Conservation (phyloP, 371 early-diverging fungal genomes). For the Mortierella sp. region DNA sequence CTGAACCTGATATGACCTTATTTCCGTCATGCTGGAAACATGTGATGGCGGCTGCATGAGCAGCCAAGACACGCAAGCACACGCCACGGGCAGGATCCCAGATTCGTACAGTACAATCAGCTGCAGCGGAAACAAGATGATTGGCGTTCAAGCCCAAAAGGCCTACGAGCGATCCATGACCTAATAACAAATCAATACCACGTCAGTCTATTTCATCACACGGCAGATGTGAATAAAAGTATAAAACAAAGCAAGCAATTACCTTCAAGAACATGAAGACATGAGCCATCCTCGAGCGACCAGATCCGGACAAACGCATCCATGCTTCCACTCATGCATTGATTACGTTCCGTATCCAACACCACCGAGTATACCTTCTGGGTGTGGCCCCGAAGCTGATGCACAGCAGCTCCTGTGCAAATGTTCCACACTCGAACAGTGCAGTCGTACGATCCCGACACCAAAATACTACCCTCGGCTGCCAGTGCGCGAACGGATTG, state of each 20-base stretch:
- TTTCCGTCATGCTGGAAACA: slow-evolving; percentile 94
- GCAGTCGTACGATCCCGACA: slow-evolving; percentile 97
- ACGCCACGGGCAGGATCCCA: slow-evolving; percentile 89
- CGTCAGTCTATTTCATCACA: background rate
- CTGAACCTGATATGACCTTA: slow-evolving; percentile 94
- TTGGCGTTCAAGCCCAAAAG: slow-evolving; percentile 86
- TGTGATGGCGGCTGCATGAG: slow-evolving; percentile 90
- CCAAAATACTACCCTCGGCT: slow-evolving; percentile 86
- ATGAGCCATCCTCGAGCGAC: slow-evolving; percentile 89
- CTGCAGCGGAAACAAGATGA: slow-evolving; percentile 94
- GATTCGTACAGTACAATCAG: slow-evolving; percentile 94
- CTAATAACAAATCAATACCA: slow-evolving; percentile 54
- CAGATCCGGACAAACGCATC: slow-evolving; percentile 94
- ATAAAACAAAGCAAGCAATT: background rate
- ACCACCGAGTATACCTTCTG: slow-evolving; percentile 95
- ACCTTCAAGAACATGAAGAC: slow-evolving; percentile 82
- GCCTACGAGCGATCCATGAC: slow-evolving; percentile 94
- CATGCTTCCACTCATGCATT: slow-evolving; percentile 96
- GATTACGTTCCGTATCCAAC: slow-evolving; percentile 83
- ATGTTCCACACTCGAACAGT: slow-evolving; percentile 96
- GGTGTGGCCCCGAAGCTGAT: slow-evolving; percentile 86
- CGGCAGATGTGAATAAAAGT: too few relatives aligned
- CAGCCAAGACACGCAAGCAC: slow-evolving; percentile 75
- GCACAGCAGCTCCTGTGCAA: slow-evolving; percentile 72
- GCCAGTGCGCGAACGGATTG: slow-evolving; percentile 96